Conservation (phyloP, 2,329 filamentous ascomycete species). For the Lasiodiplodia hormozganensis region DNA sequence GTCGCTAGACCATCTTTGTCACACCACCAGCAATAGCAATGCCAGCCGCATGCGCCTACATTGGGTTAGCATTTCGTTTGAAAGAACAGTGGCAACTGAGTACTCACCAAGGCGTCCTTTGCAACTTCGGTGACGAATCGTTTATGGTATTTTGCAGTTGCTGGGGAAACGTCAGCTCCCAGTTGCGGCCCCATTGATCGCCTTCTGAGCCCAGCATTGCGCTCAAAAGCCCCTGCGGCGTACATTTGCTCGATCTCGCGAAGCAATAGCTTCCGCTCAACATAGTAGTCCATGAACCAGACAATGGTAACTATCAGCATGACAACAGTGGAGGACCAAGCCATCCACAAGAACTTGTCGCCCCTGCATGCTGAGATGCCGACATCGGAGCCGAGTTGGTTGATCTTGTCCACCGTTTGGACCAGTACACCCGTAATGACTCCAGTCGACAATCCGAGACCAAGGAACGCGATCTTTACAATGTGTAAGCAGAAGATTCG, state of each 20-base stretch:
- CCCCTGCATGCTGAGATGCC: constrained; percentile 57
- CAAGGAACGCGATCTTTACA: constrained; percentile 51
- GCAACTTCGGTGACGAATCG: constrained; percentile 4
- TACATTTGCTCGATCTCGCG: constrained; percentile 18
- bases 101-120: constrained; percentile 7
- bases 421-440: constrained; percentile 67
- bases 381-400: constrained; percentile 54
- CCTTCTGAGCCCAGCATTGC: constrained; percentile 1
- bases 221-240: not conserved
- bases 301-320: constrained; percentile 37
- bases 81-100: not conserved
- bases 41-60: not conserved
- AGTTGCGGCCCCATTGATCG: constrained; percentile 4
- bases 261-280: constrained; percentile 2
- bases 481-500: not conserved
- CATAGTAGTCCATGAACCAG: constrained; percentile 22
- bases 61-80: not conserved
- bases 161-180: not conserved
- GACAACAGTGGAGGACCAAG: constrained; percentile 58
- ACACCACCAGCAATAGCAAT: not conserved
- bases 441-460: constrained; percentile 73
- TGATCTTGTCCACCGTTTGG: constrained; percentile 58
- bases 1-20: not conserved
- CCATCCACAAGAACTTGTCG: constrained; percentile 59
- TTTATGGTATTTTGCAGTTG: constrained; percentile 9